Base-by-base conservation (phyloP, 345 rosid species). In the Boechera stricta region DNA sequence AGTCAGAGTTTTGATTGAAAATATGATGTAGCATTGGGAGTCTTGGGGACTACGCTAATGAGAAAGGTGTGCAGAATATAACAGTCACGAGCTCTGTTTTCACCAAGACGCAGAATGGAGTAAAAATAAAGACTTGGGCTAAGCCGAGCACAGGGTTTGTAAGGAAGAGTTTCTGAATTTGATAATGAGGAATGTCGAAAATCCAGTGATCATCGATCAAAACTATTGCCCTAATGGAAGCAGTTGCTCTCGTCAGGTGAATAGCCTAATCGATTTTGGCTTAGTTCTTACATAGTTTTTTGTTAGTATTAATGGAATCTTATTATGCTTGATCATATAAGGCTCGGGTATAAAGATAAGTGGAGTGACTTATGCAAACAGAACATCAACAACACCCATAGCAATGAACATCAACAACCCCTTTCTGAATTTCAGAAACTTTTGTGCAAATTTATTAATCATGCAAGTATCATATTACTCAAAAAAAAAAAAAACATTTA, bases 291-390 rank as follows among this genome's bases (percentile, higher is more conserved):
- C 9, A 47, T 47, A 47, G 3, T 47, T 47, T 47, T 11, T 47
- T 47, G 18, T n/a, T 28, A 24, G 61, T 53, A 3, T 8, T 59
- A 68, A 76, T 12, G 38, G 7, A 28, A 44, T 16, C 4, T 7
- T 38, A 10, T 49, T 60, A 29, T 67, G 49, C 15, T 52, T 75
- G 18, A n/a, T 39, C 10, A 42, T 59, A 36, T 77, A 90, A 91
- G 80, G 51, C 29, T 88, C 93, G 1, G 97, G 97, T 2, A 84
- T 88, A 24, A 83, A 82, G 77, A 84, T 91, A 48, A 87, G 84
- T 33, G 84, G 81, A 62, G 93, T 91, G 81, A 87, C 82, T 29
- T 91, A 82, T 78, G 73, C 70, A 67, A 88, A 86, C 73, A 85
- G 97, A 64, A 85, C 90, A 53, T 87, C 97, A 11, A 80, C 83